Evolutionary conservation across 164 flowering plant species (phyloP).

Genomic region (Malania oleifera): DNA sequence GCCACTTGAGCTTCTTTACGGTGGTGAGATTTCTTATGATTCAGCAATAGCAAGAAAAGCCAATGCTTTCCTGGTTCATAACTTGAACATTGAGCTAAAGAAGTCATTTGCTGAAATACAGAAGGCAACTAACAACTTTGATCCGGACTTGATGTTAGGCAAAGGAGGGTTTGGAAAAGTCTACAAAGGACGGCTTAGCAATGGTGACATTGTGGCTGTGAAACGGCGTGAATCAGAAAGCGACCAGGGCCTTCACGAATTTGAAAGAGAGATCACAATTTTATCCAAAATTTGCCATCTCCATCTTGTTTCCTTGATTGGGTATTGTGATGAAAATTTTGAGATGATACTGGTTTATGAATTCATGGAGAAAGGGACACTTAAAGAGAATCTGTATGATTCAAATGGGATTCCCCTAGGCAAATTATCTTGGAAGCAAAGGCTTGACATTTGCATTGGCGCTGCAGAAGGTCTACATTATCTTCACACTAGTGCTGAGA

Average conservation of each 20-base stretch:
- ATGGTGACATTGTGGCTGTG: conserved; percentile 12
- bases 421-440: conserved; percentile 13
- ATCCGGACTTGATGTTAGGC: conserved; percentile 1
- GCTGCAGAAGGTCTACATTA: conserved; percentile 12
- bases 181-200: conserved; percentile 4
- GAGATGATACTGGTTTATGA: conserved; percentile 18
- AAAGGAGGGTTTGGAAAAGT: conserved; percentile 19
- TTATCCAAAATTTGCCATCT: conserved; percentile 12
- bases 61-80: background rate
- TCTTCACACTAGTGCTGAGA: conserved; percentile 1
- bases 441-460: conserved; percentile 17
- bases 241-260: conserved; percentile 13
- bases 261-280: conserved; percentile 6
- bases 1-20: background rate
- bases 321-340: conserved; percentile 10
- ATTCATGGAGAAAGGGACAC: conserved; percentile 14
- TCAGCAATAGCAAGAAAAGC: background rate
- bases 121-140: conserved; percentile 4
- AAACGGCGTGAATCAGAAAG: conserved; percentile 6
- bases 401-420: background rate
- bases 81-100: background rate
- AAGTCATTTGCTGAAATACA: conserved; percentile 1
- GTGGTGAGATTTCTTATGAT: background rate
- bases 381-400: background rate
- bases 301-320: conserved; percentile 15